Evolutionary conservation across 1,284 basidiomycete genomes (phyloP), one percentile per base, ranked within the genome.

Genomic region (Cryptococcus neoformans): DNA sequence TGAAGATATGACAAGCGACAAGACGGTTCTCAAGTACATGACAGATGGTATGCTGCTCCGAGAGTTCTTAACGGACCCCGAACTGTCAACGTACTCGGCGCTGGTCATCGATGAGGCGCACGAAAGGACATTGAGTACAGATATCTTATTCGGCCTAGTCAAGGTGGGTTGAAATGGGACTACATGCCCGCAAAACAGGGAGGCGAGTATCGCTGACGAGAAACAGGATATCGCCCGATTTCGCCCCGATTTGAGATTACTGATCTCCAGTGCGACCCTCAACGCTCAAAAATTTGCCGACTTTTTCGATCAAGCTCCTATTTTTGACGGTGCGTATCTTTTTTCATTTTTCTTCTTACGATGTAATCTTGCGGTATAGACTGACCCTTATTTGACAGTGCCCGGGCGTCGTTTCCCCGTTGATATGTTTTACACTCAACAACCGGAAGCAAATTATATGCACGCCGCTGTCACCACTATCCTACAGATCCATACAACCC

Each of bases 401-500:
- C 96, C 96, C 58, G 96, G 96, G 64, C 89, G 96, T 66, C 87
- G 91, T 67, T 99, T 93, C 78, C 93, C 96, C 10, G 96, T 99
- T 59, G 96, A 99, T 73, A 95, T 99, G 61, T 93, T 96, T 76
- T 98, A 97, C 80, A 99, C 92, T 37, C 92, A 92, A 21, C 92
- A 96, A 73, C 93, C 94, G 0, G 93, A 96, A 79, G 93, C 94
- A 49, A 98, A 99, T 77, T 99, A 99, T 73, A 85, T 99, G 36
- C 94, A 99, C 72, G 96, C 96, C 6, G 92, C 95, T 36, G 95
- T 99, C 71, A 99, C 95, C 4, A 99, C 96, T 6, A 87, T 99
- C 35, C 96, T 99, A 79, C 96, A 99, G 76, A 99, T 99, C 47
- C 96, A 99, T 75, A 98, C 94, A 1, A 97, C 95, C 0, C 95